A percentile compares a stretch with the other conserved stretches of the same genome.
These are phyloP conservation scores for Beta macrorhiza DNA, from an alignment of 179 eudicot genomes.

Conservation along the genomic window DNA sequence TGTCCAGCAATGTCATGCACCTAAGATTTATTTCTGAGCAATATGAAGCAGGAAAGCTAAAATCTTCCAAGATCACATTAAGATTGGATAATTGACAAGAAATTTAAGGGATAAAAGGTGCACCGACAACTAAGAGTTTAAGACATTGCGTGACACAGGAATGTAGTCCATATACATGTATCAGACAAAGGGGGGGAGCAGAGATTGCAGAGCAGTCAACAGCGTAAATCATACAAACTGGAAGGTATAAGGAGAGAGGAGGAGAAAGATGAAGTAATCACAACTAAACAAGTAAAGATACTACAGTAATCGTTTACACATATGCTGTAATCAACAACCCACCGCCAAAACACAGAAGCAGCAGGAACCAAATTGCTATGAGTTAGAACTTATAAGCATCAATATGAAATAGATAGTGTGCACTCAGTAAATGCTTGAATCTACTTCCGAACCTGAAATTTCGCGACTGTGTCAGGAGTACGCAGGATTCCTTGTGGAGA, in stretches of 20 bases:
- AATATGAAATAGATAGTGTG: not conserved
- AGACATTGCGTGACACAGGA: not conserved
- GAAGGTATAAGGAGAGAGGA: not conserved
- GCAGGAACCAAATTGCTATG: not conserved
- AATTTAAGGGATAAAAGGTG: not conserved
- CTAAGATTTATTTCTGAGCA: not conserved
- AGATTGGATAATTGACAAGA: not conserved
- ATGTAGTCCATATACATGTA: not conserved
- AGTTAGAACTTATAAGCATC: not conserved
- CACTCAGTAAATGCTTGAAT: slow-evolving; percentile 3
- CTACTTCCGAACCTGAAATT: slow-evolving; percentile 65
- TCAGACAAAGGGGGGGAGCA: not conserved
- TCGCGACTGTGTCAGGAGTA: slow-evolving; percentile 96
- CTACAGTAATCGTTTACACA: not conserved
- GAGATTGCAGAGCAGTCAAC: not conserved
- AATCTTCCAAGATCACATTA: not conserved
- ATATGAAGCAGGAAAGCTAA: not conserved
- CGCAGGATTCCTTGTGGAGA: slow-evolving; percentile 97
- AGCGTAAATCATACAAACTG: not conserved
- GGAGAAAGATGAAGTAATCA: not conserved
- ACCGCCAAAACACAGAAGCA: not conserved
- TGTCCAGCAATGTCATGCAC: no score
- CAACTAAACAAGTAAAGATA: not conserved
- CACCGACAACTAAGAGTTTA: not conserved
- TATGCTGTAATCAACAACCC: not conserved